Evolutionary conservation across 768 basidiomycete species (phyloP), one percentile per base, ranked within the genome.

Genomic region (Xanthoconium purpureum): DNA sequence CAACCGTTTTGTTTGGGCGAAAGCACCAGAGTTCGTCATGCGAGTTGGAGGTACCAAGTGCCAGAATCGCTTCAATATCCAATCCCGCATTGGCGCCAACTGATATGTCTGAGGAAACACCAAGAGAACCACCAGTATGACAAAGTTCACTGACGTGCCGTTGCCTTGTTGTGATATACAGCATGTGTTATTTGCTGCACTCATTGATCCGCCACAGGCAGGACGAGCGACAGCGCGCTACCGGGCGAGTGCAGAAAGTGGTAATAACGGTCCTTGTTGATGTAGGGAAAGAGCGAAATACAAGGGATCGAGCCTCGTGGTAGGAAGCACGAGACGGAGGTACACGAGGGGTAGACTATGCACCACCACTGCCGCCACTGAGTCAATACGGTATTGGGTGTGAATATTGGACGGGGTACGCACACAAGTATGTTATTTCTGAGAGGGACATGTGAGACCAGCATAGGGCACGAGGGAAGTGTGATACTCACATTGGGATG

Each of bases 351-450:
- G 66, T 60, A 66, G 36, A 33, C 75, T 79, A 91, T 76, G 89
- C 89, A 43, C 89, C 90, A 72, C 90, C 90, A 56, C 90, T 91
- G 75, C 56, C 36, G 30, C 40, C 39, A 43, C 51, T 47, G 9
- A 40, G 49, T 66, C 56, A 66, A 79, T 52, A 75, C 68, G 56
- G 47, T 43, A 32, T 43, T 44, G 17, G 24, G 11, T 8, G 4
- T 6, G 15, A 32, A 17, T 24, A 50, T 43, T 35, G 45, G 4
- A 6, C 36, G 51, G 36, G 28, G 30, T 47, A 92, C 94, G 67
- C 83, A 97, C 94, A 97, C 94, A 60, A 97, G 84, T 65, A 97
- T 97, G 73, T 97, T 96, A 78, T 96, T 97, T 83, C 94, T 96
- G 66, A 14, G 54, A 53, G 24, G 3, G 14, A 35, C 8, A 47